phyloP scores from a whole-genome alignment of 73 alveolate genomes.

The Paramecium tetraurelia region DNA sequence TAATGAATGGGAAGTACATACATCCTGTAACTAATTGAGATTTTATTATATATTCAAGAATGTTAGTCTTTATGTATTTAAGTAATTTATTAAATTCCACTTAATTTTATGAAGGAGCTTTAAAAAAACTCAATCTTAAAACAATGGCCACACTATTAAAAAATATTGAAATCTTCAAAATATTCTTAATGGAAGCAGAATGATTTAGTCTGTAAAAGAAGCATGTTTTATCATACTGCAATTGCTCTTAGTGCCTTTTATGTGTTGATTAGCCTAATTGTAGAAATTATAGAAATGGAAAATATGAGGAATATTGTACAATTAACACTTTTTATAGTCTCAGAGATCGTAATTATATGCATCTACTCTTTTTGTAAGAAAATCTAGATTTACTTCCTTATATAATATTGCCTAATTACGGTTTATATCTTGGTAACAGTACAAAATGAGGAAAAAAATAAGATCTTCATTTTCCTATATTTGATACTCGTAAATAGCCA shows the following conservation, averaged over 20 bases:
- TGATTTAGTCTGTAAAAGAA: not conserved
- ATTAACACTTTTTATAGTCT: not conserved
- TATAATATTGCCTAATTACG: not conserved
- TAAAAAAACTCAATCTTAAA: not conserved
- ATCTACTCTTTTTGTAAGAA: not conserved
- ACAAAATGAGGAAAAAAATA: not conserved
- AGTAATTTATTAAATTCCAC: not conserved
- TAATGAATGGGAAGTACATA: not conserved
- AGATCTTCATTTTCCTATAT: not conserved
- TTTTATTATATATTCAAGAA: not conserved
- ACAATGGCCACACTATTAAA: constrained; percentile 9
- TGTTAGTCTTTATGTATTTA: not conserved
- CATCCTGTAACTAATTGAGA: not conserved
- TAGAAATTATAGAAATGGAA: not conserved
- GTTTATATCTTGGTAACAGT: not conserved
- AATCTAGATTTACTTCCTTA: not conserved
- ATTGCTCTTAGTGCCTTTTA: not conserved
- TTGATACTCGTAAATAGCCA: not conserved
- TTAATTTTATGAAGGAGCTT: not conserved
- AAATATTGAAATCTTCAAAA: not conserved
- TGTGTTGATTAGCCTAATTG: constrained; percentile 11
- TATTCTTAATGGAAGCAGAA: constrained; percentile 9
- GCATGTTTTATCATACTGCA: not conserved
- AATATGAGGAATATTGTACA: not conserved
- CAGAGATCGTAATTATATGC: not conserved